Evolutionary conservation across 441 rosid species (phyloP).

Genomic region (Pelargonium fulgidum): DNA sequence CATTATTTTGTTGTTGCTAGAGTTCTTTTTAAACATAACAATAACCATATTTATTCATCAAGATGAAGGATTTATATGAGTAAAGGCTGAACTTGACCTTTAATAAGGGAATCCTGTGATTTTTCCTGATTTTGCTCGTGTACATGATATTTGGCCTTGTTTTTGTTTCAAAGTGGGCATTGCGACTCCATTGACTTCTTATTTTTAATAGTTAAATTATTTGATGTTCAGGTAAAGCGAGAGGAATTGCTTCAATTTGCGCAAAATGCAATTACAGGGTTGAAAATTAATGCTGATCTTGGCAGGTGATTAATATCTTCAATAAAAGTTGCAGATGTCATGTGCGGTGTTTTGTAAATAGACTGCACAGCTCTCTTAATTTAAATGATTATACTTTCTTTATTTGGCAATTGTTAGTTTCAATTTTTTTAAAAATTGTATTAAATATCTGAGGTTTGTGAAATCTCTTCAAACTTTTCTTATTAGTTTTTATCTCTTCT

Average conservation of each 20-base stretch:
- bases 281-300: conserved; percentile 72
- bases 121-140: not conserved
- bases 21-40: not conserved
- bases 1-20: not conserved
- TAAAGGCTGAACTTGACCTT: not conserved
- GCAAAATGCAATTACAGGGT: conserved; percentile 76
- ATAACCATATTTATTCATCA: not conserved
- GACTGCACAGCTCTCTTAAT: too few relatives aligned
- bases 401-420: too few relatives aligned
- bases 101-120: not conserved
- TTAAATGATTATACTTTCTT: too few relatives aligned
- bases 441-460: too few relatives aligned
- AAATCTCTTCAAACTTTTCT: too few relatives aligned
- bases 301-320: conserved; percentile 45
- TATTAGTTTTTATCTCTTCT: too few relatives aligned
- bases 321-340: not conserved
- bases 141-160: not conserved
- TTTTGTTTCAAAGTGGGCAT: not conserved
- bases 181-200: not conserved
- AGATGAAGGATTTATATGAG: conserved; percentile 7
- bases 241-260: conserved; percentile 98
- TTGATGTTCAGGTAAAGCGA: conserved; percentile 65
- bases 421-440: too few relatives aligned
- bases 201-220: conserved; percentile 8
- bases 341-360: not conserved